Evolutionary conservation across 2,329 filamentous ascomycete genomes (phyloP), one percentile per base, ranked within the genome.

Genomic region (Chaetothyriales sp.): DNA sequence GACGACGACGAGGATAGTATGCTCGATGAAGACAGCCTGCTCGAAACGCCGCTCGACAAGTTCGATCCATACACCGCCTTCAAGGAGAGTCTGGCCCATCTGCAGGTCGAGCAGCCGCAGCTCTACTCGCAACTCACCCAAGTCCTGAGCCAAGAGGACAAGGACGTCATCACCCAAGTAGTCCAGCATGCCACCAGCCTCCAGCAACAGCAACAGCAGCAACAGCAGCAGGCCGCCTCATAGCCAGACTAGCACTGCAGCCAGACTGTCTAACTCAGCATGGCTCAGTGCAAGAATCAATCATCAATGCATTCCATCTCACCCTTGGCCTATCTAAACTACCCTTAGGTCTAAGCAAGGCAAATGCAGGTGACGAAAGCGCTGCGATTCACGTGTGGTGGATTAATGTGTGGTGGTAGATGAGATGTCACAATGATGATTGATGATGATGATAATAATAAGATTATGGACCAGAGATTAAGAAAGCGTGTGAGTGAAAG

Each of bases 11-110:
- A 89, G 22, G 89, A 94, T 51, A 89, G 95, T 51, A 82, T 95
- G 46, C 81, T 94, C 18, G 90, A 97, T 67, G 92, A 97, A 63
- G 90, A 89, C 66, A 85, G 87, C 54, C 75, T 97, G 49, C 79
- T 98, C 2, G 92, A 98, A 69, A 94, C 90, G 10, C 89, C 90
- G 15, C 76, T 98, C 20, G 92, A 98, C 69, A 92, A 92, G 71
- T 77, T 98, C 56, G 92, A 98, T 70, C 89, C 90, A 2, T 98
- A 98, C 64, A 79, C 83, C 65, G 74, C 95, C 56, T 95, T 98
- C 77, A 85, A 88, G 66, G 76, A 78, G 56, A 83, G 86, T 18
- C 73, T 97, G 59, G 47, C 65, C 94, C 89, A 80, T 68, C 79
- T 97, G 65, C 88, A 95, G 78, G 82, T 85, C 71, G 85, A 89